phyloP scores from a whole-genome alignment of 441 rosid genomes.

The Gossypium aridum region DNA sequence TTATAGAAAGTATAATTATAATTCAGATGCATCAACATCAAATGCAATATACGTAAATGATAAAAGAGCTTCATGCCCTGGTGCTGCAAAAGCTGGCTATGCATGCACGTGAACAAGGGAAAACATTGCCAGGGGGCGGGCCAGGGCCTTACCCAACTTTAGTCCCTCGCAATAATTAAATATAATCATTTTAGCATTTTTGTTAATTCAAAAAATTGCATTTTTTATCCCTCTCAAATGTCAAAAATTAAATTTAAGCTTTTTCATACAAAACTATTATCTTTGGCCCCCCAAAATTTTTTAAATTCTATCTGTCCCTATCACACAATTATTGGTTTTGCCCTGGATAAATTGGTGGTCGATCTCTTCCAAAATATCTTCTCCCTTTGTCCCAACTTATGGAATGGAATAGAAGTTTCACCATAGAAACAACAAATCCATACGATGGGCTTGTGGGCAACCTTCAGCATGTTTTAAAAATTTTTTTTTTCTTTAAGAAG shows the following conservation, averaged over 20 bases:
- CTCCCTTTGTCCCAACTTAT: neutral
- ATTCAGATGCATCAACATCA: neutral
- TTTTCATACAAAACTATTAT: too few species aligned
- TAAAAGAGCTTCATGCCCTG: neutral
- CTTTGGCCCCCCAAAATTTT: too few species aligned
- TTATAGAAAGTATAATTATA: conserved; percentile 10
- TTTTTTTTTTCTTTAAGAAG: neutral
- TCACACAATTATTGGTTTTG: too few species aligned
- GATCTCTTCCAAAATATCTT: neutral
- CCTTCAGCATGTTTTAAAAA: neutral
- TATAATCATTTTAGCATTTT: too few species aligned
- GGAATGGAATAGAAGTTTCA: neutral
- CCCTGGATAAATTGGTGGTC: neutral
- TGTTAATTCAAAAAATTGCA: too few species aligned
- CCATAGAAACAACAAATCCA: neutral
- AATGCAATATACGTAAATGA: neutral
- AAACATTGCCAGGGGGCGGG: neutral
- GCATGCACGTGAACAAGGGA: neutral
- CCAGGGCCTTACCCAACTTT: too few species aligned
- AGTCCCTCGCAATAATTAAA: too few species aligned
- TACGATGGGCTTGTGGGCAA: neutral
- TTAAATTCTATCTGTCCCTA: too few species aligned
- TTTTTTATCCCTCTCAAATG: too few species aligned
- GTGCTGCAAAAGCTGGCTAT: neutral
- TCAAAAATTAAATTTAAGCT: too few species aligned